Percentiles rank a stretch among this genome's conserved stretches.
phyloP scores from a whole-genome alignment of 208 protist genomes.

The Leishmania mexicana region DNA sequence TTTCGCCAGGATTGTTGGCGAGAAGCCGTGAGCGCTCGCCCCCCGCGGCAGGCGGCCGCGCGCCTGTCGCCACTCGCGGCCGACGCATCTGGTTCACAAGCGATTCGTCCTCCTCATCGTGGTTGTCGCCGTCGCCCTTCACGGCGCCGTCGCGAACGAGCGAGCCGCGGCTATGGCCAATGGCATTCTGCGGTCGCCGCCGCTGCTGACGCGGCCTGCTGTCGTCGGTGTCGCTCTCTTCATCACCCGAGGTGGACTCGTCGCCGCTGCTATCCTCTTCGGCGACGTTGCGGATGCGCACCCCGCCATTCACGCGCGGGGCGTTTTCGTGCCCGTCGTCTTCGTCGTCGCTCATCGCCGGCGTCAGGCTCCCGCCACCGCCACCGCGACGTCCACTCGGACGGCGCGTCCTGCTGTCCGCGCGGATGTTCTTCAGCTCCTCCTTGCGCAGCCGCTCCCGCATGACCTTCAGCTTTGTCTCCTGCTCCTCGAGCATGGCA shows the following conservation, averaged over 20 bases:
- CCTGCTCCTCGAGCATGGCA: constrained; percentile 85
- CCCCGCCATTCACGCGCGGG: constrained; percentile 5
- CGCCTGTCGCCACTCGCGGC: constrained; percentile 29
- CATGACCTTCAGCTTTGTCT: constrained; percentile 89
- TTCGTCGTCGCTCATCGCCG: constrained; percentile 36
- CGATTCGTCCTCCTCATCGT: constrained; percentile 11
- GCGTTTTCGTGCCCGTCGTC: constrained; percentile 48
- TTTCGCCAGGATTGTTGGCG: constrained; percentile 15
- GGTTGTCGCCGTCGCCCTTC: constrained; percentile 13
- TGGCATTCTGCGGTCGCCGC: constrained; percentile 24
- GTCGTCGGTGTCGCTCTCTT: constrained; percentile 48
- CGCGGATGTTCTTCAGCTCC: constrained; percentile 83
- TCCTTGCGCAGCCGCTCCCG: constrained; percentile 88
- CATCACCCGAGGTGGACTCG: constrained; percentile 36
- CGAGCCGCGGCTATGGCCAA: constrained; percentile 15
- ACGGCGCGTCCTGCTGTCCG: constrained; percentile 32
- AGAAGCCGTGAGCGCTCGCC: constrained; percentile 18
- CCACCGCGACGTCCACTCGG: constrained; percentile 19
- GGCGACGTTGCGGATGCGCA: constrained; percentile 42
- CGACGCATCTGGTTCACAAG: constrained; percentile 34
- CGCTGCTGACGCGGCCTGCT: constrained; percentile 13
- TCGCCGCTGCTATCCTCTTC: constrained; percentile 71
- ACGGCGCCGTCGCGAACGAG: constrained; percentile 4
- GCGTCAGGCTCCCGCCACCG: constrained; percentile 3
- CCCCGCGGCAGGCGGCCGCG: constrained; percentile 18